These are phyloP conservation scores for Zizania palustris DNA, from an alignment of 202 grass and related monocot species.

Conservation along the genomic window DNA sequence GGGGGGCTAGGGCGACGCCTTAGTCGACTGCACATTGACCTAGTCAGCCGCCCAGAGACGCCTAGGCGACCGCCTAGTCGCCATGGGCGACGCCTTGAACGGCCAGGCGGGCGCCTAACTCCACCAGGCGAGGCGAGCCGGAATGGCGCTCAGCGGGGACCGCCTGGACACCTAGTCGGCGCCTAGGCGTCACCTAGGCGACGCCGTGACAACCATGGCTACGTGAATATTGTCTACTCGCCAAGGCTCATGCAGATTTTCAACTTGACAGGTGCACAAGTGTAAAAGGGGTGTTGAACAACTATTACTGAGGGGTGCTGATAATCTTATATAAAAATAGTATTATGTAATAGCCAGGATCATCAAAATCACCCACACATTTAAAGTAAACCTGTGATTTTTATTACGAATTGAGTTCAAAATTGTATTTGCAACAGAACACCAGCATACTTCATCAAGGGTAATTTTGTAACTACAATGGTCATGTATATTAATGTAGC, in stretches of 20 bases:
- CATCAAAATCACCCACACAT: neutral
- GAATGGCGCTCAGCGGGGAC: too few relatives aligned
- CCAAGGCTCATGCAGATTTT: slow-evolving; percentile 6
- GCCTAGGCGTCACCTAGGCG: too few relatives aligned
- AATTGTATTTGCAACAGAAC: neutral
- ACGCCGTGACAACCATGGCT: too few relatives aligned
- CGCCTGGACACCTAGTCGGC: too few relatives aligned
- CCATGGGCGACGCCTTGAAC: too few relatives aligned
- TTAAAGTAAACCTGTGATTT: slow-evolving; percentile 12
- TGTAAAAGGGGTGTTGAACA: slow-evolving; percentile 9
- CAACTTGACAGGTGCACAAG: slow-evolving; percentile 11
- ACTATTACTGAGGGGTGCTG: slow-evolving; percentile 27
- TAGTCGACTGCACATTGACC: too few relatives aligned
- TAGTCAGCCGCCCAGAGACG: too few relatives aligned
- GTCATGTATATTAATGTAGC: neutral
- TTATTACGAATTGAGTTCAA: neutral
- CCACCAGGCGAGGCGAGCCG: too few relatives aligned
- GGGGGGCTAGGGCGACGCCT: too few relatives aligned
- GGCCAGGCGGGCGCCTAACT: too few relatives aligned
- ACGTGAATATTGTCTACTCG: neutral
- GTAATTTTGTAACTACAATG: neutral
- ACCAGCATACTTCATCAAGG: neutral
- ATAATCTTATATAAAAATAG: neutral
- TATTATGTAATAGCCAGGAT: neutral
- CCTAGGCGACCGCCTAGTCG: too few relatives aligned